Evolutionary conservation across 2,329 filamentous ascomycete genomes (phyloP), one percentile per base, ranked within the genome.

Genomic region (Penicillium sp.): DNA sequence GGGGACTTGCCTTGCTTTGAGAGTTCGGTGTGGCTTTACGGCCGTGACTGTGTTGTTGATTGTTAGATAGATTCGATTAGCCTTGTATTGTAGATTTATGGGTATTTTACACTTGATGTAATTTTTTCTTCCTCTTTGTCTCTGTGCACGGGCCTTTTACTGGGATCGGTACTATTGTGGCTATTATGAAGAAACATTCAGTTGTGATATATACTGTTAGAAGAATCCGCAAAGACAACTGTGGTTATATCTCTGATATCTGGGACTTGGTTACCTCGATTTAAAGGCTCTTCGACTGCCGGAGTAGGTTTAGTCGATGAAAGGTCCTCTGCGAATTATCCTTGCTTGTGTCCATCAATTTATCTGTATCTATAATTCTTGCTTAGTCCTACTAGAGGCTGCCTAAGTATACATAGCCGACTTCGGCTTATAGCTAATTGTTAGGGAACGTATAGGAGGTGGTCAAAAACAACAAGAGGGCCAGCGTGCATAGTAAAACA

Each of bases 381-480:
- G 41, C 44, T 15, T 48, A 45, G 44, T 48, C 46, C 21, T 57
- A 41, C 31, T 15, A 45, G 35, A 48, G 30, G 11, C 23, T 29
- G 46, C 47, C 44, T 44, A 50, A 30, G 21, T 50, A 57, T 57
- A 57, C 21, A 45, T 8, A 23, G 9, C 44, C 35, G 31, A 38
- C 11, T 23, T 13, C 45, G n/a, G 26, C 19, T 31, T n/a, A 19
- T 21, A 38, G 15, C 31, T 41, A 48, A 35, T 57, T 26, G 48
- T 15, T 55, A 45, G 17, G 35, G 21, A 38, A 7, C 26, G 21
- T n/a, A 38, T 15, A 15, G 15, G 35, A 41, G 35, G 35, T 41
- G 11, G 35, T 41, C 2, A 17, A 41, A 11, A 26, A 41, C 11
- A 41, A 41, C 35, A 41, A 41, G 11, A 41, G 35, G 35, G 13